A percentile compares a stretch with the other conserved stretches of the same genome.
These are phyloP conservation scores for Alternaria ethzedia DNA, from an alignment of 2,329 filamentous ascomycete genomes.

Conservation along the genomic window DNA sequence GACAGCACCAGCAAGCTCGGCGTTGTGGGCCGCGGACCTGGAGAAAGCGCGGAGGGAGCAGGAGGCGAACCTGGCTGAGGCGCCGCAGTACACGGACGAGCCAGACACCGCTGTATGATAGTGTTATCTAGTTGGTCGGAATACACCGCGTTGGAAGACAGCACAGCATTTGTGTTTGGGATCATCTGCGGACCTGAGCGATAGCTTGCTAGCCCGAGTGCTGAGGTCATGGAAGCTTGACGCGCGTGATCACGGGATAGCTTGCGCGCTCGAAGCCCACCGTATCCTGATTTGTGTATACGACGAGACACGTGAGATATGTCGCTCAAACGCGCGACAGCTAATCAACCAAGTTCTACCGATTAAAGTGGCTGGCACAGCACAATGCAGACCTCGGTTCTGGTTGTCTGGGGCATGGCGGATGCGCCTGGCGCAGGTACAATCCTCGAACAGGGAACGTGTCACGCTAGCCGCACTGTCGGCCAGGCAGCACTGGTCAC, in stretches of 20 bases:
- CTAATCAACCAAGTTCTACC: neutral
- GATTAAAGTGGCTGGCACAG: neutral
- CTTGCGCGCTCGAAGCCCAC: neutral
- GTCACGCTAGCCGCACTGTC: conserved; percentile 9
- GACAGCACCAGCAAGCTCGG: conserved; percentile 83
- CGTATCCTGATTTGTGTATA: neutral
- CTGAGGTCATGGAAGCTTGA: conserved; percentile 11
- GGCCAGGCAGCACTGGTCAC: conserved; percentile 9
- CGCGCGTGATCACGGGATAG: neutral
- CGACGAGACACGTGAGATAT: neutral
- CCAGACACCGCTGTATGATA: conserved; percentile 28
- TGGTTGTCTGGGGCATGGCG: neutral
- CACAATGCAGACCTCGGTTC: neutral
- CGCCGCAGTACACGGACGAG: conserved; percentile 41
- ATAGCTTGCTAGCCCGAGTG: conserved; percentile 1
- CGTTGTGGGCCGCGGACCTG: conserved; percentile 82
- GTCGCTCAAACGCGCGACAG: neutral
- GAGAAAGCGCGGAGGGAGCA: conserved; percentile 57
- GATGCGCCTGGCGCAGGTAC: conserved; percentile 1
- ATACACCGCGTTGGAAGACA: neutral
- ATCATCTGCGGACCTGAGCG: neutral
- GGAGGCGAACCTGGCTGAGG: conserved; percentile 25
- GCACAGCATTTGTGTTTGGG: neutral
- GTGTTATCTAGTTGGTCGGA: neutral
- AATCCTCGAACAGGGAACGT: conserved; percentile 9